Percentiles rank a stretch among this genome's conserved stretches.
Evolutionary conservation across 2,329 filamentous ascomycete species (phyloP).

Genomic region (Aspergillus sp.): DNA sequence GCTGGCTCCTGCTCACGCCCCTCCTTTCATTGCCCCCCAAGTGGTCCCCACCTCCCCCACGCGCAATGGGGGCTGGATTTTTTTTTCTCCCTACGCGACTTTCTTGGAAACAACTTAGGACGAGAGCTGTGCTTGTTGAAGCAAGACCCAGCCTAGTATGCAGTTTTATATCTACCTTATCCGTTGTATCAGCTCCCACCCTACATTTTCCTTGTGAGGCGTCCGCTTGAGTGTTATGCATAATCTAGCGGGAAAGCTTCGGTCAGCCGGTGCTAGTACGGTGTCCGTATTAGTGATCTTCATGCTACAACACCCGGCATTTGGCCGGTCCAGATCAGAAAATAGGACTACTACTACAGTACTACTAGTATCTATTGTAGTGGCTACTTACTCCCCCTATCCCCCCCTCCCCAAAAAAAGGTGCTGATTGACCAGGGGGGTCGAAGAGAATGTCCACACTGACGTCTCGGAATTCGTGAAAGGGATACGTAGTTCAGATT

Average conservation of each 20-base stretch:
- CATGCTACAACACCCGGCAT: not conserved
- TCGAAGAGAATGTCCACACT: not conserved
- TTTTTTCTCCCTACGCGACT: not conserved
- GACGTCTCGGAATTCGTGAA: not conserved
- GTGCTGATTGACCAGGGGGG: not conserved
- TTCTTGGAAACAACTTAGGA: not conserved
- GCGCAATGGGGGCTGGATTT: not conserved
- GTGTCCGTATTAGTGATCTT: not conserved
- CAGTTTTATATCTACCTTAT: no score
- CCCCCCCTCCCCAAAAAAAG: no score
- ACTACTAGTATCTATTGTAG: no score
- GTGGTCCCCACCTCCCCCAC: conserved; percentile 3
- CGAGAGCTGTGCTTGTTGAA: not conserved
- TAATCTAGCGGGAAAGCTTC: conserved; percentile 3
- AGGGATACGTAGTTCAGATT: not conserved
- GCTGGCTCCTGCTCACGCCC: conserved; percentile 9
- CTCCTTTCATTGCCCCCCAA: conserved; percentile 3
- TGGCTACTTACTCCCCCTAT: not conserved
- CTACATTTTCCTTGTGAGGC: not conserved
- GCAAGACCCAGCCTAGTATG: no score
- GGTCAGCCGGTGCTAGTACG: not conserved
- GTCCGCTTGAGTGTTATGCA: not conserved
- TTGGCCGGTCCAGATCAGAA: not conserved
- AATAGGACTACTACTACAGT: not conserved
- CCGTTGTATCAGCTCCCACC: no score